phyloP scores from a whole-genome alignment of 1,139 yeast genomes.

The Debaryomycetaceae sp. region DNA sequence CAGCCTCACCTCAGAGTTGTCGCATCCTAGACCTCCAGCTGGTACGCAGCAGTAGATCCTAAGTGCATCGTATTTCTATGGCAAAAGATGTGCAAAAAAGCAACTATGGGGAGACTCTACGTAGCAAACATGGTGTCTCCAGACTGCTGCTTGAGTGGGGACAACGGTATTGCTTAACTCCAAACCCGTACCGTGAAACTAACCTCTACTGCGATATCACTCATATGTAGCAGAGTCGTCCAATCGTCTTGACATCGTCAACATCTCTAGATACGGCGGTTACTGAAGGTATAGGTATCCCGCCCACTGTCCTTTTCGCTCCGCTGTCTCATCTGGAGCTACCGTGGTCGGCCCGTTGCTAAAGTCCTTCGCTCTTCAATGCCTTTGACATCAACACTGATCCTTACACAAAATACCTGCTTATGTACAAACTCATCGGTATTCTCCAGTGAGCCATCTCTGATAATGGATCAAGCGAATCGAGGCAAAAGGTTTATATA shows the following conservation, averaged over 20 bases:
- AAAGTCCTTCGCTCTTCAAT: background rate
- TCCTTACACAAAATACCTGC: background rate
- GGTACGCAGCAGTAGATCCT: too few species aligned
- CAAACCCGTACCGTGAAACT: too few species aligned
- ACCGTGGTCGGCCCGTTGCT: background rate
- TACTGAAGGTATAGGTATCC: background rate
- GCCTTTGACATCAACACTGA: background rate
- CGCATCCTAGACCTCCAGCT: too few species aligned
- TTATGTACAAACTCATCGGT: background rate
- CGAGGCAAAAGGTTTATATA: background rate
- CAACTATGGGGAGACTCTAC: too few species aligned
- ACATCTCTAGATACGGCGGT: background rate
- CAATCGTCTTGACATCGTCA: background rate
- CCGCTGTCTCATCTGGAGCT: background rate
- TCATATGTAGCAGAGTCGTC: too few species aligned
- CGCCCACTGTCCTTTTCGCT: background rate
- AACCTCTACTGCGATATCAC: too few species aligned
- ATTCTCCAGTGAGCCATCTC: background rate
- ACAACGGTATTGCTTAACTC: too few species aligned
- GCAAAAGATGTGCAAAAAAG: too few species aligned
- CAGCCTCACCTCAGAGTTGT: too few species aligned
- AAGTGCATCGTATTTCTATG: too few species aligned
- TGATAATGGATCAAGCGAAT: background rate
- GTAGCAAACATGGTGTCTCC: too few species aligned
- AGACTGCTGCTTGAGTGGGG: too few species aligned